Base-by-base conservation (phyloP, 2,329 filamentous ascomycete species). In the Stemphylium lycopersici region DNA sequence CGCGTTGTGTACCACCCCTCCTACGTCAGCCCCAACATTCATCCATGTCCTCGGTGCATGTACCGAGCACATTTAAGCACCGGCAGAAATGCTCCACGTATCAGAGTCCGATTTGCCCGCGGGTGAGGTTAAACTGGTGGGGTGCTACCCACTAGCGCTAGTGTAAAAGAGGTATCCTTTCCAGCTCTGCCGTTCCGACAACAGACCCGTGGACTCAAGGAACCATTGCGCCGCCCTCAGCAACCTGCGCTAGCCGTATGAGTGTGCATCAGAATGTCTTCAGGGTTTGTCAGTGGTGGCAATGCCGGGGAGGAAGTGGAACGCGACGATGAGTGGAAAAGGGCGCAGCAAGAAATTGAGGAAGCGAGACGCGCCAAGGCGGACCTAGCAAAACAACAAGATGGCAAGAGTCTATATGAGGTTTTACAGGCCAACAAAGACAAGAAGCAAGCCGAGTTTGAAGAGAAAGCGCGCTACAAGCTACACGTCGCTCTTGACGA, bases 371-470 rank as follows among this genome's bases (percentile, higher is more conserved):
- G 76, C 58, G 77, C 78, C 53, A 82, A 85, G 55, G 81, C 83
- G 26, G 82, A 84, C 50, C 76, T 81, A 55, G 77, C 80, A 52
- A 74, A 77, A 51, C 71, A 78, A 49, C 75, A 79, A 15, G 79
- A 77, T 31, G 84, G 88, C 63, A 87, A 83, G 75, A 87, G 82
- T 46, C 79, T 95, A 24, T 95, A 83, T 70, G 90, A 93, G 38
- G 82, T 90, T 2, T 75, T 95, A 46, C 88, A 93, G 76, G 90
- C 88, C 38, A 95, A 95, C 75, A 93, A 93, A 84, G 88, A 75
- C 88, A 93, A 77, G 90, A 93, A 93, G 74, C 89, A 93, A 75
- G 90, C 90, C 16, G 89, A 87, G 7, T 91, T 92, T 72, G 90
- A 92, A 72, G 90, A 93, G 74, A 72, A 87, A 59, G 83, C 82